These are phyloP conservation scores for Tremella fuciformis DNA, from an alignment of 768 basidiomycete species.

Conservation along the genomic window DNA sequence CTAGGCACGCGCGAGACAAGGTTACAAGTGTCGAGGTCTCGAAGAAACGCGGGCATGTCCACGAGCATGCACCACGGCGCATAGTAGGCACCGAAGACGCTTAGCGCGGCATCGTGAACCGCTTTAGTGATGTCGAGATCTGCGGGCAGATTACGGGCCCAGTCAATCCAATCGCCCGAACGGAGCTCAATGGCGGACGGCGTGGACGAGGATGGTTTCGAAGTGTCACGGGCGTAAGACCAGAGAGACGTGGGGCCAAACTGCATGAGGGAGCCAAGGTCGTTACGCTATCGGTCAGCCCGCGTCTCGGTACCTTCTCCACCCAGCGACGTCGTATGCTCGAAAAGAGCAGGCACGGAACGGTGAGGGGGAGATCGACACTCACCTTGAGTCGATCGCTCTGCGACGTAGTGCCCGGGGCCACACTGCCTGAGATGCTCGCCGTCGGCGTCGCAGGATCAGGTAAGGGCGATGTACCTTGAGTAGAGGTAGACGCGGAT, in stretches of 20 bases:
- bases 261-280: background rate
- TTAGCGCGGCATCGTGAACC: constrained; percentile 14
- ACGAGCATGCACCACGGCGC: constrained; percentile 19
- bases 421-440: constrained; percentile 9
- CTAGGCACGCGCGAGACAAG: background rate
- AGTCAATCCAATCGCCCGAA: constrained; percentile 7
- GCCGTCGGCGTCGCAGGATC: background rate
- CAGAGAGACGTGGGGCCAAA: constrained; percentile 2
- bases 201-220: background rate
- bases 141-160: constrained; percentile 12
- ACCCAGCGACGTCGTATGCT: no score
- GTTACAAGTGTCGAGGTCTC: constrained; percentile 16
- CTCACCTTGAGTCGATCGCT: constrained; percentile 18
- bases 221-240: constrained; percentile 7
- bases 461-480: background rate
- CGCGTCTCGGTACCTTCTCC: background rate
- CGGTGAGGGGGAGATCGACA: background rate
- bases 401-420: constrained; percentile 10
- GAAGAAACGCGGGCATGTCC: constrained; percentile 14
- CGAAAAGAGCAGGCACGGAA: no score
- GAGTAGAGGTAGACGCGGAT: background rate
- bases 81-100: constrained; percentile 13
- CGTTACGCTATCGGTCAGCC: constrained; percentile 2
- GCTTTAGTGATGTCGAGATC: constrained; percentile 11
- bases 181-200: background rate